phyloP scores from a whole-genome alignment of 2,329 filamentous ascomycete genomes.

The Pyricularia pennisetigena region DNA sequence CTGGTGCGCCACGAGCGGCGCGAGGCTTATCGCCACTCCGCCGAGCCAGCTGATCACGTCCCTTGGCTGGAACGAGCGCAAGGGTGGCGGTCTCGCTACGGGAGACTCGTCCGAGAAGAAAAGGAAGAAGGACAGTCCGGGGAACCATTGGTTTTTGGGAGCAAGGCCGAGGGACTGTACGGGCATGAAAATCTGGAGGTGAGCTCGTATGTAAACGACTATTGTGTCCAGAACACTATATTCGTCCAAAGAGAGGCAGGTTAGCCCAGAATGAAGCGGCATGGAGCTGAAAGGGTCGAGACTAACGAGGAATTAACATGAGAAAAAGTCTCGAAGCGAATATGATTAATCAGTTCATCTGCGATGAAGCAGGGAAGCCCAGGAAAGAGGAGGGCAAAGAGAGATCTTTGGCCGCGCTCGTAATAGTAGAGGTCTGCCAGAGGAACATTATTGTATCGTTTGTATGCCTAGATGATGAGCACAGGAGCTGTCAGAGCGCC shows the following conservation, averaged over 20 bases:
- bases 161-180: slow-evolving; percentile 41
- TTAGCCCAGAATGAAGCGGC: neutral
- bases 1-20: slow-evolving; percentile 37
- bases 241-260: neutral
- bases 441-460: slow-evolving; percentile 35
- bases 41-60: slow-evolving; percentile 34
- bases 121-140: slow-evolving; percentile 38
- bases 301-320: neutral
- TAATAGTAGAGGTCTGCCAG: slow-evolving; percentile 32
- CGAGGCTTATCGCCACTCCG: slow-evolving; percentile 27
- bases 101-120: slow-evolving; percentile 43
- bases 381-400: slow-evolving; percentile 21
- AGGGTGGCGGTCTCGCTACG: slow-evolving; percentile 33
- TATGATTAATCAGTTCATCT: neutral
- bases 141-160: slow-evolving; percentile 29
- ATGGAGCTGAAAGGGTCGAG: neutral
- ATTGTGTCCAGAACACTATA: slow-evolving; percentile 7
- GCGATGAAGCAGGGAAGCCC: slow-evolving; percentile 30
- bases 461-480: slow-evolving; percentile 34
- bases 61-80: slow-evolving; percentile 23
- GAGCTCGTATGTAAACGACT: slow-evolving; percentile 29
- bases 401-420: slow-evolving; percentile 23
- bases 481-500: neutral
- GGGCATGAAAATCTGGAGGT: slow-evolving; percentile 41
- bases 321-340: neutral